Conservation (phyloP, 169 alveolate genomes). For the Eimeria sp. region DNA sequence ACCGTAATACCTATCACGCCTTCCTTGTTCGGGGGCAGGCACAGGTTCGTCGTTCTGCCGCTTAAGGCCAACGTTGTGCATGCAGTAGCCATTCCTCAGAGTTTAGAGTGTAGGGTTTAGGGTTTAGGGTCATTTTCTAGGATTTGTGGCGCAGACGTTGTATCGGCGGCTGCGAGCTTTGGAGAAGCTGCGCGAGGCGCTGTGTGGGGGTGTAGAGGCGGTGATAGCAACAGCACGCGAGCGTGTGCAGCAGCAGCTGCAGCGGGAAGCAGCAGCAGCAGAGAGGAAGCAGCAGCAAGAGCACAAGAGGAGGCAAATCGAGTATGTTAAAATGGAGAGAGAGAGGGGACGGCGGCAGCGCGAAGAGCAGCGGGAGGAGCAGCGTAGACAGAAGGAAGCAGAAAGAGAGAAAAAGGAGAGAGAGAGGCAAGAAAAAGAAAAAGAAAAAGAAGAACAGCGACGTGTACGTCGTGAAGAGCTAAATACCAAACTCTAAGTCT, state of each 20-base stretch:
- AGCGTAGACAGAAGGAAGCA: neutral
- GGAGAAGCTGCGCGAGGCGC: conserved; percentile 55
- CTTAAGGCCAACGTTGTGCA: neutral
- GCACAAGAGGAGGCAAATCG: too few species aligned
- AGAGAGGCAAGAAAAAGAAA: conserved; percentile 13
- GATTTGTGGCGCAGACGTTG: conserved; percentile 44
- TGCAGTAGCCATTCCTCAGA: neutral
- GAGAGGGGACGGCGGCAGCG: too few species aligned
- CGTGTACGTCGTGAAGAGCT: too few species aligned
- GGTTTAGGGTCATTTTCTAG: conserved; percentile 16
- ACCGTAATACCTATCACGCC: too few species aligned
- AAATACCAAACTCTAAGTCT: neutral
- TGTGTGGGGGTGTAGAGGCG: conserved; percentile 46
- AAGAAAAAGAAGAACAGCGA: conserved; percentile 25
- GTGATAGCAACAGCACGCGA: conserved; percentile 31
- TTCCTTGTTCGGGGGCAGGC: too few species aligned
- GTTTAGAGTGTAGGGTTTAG: conserved; percentile 49
- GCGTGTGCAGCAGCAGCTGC: conserved; percentile 72
- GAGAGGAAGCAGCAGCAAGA: too few species aligned
- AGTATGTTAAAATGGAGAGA: too few species aligned
- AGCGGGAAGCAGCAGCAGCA: too few species aligned
- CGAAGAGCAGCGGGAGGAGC: neutral
- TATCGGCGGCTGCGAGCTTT: conserved; percentile 50
- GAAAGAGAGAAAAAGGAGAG: neutral
- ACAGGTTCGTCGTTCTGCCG: too few species aligned